These are phyloP conservation scores for Lanmaoa pseudosensibilis DNA, from an alignment of 768 basidiomycete genomes.

Conservation along the genomic window DNA sequence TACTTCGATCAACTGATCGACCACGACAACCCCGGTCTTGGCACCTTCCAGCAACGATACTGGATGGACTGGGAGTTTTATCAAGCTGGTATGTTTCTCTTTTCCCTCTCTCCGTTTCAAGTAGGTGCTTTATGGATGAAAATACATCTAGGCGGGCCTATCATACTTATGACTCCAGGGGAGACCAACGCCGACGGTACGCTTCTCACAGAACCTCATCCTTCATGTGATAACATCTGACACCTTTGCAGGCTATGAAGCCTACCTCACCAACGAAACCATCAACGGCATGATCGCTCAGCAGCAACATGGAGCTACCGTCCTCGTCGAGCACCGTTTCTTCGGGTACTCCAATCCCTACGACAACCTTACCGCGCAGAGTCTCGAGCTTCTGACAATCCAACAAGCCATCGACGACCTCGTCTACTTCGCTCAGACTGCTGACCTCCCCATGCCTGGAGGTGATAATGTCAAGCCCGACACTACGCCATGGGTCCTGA, in stretches of 20 bases:
- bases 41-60: conserved; percentile 77
- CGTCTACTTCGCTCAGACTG: conserved; percentile 67
- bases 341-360: conserved; percentile 75
- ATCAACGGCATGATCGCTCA: conserved; percentile 67
- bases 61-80: conserved; percentile 73
- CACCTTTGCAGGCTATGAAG: conserved; percentile 29
- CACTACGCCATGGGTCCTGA: conserved; percentile 42
- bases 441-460: conserved; percentile 63
- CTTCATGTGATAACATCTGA: not conserved
- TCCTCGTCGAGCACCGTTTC: conserved; percentile 73
- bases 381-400: conserved; percentile 60
- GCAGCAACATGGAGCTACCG: conserved; percentile 59
- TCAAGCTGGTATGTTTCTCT: conserved; percentile 39
- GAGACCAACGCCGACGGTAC: conserved; percentile 53
- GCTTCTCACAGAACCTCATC: not conserved
- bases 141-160: conserved; percentile 22
- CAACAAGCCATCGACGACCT: conserved; percentile 76
- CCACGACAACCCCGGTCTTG: conserved; percentile 54
- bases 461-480: conserved; percentile 61
- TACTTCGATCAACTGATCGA: conserved; percentile 39
- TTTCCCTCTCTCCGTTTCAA: not conserved
- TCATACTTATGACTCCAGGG: conserved; percentile 52
- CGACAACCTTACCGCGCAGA: conserved; percentile 56
- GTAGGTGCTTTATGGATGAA: not conserved
- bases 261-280: conserved; percentile 64